A percentile compares a stretch with the other conserved stretches of the same genome.
phyloP scores from a whole-genome alignment of 2,329 filamentous ascomycete species.

The Cladosporium halotolerans region DNA sequence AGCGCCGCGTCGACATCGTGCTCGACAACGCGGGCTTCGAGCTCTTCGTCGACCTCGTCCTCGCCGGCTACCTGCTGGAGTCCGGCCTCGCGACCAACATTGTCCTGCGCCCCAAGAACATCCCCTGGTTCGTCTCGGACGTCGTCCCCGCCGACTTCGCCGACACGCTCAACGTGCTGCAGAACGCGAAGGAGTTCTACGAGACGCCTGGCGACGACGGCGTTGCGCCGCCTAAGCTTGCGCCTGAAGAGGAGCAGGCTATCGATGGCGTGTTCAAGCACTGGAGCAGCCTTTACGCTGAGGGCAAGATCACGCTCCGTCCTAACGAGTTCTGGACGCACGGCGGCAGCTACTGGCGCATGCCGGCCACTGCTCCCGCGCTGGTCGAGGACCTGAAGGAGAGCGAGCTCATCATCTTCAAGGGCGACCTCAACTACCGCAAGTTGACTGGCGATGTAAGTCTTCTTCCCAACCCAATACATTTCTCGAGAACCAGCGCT shows the following conservation, averaged over 20 bases:
- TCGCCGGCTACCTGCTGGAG: constrained; percentile 83
- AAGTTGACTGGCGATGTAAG: constrained; percentile 81
- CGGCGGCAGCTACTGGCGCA: constrained; percentile 78
- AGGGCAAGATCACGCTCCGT: constrained; percentile 76
- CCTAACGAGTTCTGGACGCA: constrained; percentile 91
- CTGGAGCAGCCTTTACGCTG: constrained; percentile 72
- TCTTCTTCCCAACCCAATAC: neutral
- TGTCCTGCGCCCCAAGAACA: constrained; percentile 85
- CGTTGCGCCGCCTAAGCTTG: constrained; percentile 56
- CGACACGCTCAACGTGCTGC: constrained; percentile 74
- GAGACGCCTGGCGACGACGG: constrained; percentile 64
- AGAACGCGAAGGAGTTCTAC: constrained; percentile 72
- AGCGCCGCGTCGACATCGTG: constrained; percentile 83
- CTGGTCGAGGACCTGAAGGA: constrained; percentile 72
- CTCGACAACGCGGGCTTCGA: constrained; percentile 98
- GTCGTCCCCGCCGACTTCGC: constrained; percentile 81
- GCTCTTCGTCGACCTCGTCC: constrained; percentile 87
- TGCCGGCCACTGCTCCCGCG: constrained; percentile 62
- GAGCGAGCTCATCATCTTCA: constrained; percentile 88
- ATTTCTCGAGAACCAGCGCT: neutral
- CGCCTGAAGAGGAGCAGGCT: constrained; percentile 59
- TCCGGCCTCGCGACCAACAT: constrained; percentile 79
- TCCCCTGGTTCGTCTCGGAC: constrained; percentile 98
- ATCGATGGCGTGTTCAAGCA: constrained; percentile 73
- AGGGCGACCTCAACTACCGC: constrained; percentile 93